Conservation (phyloP, 768 basidiomycete species). For the Hebeloma cylindrosporum region DNA sequence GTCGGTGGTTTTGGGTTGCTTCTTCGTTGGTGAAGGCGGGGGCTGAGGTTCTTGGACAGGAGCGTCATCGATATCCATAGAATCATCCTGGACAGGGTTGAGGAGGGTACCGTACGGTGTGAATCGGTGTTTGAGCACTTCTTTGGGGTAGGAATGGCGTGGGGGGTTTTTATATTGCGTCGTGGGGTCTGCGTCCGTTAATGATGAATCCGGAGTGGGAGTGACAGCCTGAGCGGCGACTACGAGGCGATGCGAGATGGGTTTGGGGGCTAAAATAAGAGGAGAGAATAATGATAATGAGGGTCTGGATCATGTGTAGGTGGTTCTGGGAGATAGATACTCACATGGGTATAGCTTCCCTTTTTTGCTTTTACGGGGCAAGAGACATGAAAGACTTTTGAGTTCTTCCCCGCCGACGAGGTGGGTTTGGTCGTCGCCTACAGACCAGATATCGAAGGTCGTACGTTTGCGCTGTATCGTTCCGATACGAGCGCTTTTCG, state of each 20-base stretch:
- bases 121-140: conserved; percentile 63
- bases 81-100: conserved; percentile 11
- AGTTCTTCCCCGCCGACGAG: conserved; percentile 63
- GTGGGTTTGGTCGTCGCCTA: conserved; percentile 41
- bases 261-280: conserved; percentile 53
- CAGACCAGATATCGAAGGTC: conserved; percentile 65
- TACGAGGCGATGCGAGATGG: conserved; percentile 57
- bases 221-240: conserved; percentile 49
- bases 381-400: conserved; percentile 55
- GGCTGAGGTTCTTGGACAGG: not conserved
- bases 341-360: conserved; percentile 61
- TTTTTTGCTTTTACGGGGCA: conserved; percentile 61
- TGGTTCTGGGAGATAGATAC: conserved; percentile 5
- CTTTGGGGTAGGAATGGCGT: conserved; percentile 56
- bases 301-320: not conserved
- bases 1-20: too few relatives aligned
- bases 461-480: conserved; percentile 51
- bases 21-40: too few relatives aligned
- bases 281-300: not conserved
- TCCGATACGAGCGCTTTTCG: conserved; percentile 45
- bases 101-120: conserved; percentile 57
- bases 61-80: not conserved
- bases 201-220: conserved; percentile 34
- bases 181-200: conserved; percentile 3
- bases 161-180: conserved; percentile 48